phyloP scores from a whole-genome alignment of 331 rosid genomes.

The Dryas integrifolia region DNA sequence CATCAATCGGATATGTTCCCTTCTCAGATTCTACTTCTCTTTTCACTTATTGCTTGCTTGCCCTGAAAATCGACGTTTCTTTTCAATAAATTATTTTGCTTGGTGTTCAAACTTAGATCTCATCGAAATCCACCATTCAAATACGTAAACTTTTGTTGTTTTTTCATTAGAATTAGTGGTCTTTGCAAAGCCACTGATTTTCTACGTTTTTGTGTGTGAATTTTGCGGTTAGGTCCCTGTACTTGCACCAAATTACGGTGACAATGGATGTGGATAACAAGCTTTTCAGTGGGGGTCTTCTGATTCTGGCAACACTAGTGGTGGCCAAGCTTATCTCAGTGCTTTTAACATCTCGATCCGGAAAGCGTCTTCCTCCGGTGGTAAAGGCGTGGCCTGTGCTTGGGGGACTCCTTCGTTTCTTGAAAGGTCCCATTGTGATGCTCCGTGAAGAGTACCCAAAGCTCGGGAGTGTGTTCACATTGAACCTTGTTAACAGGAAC shows the following conservation, averaged over 20 bases:
- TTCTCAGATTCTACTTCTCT: neutral
- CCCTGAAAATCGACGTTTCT: neutral
- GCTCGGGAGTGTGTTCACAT: constrained; percentile 75
- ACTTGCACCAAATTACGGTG: neutral
- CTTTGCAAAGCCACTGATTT: neutral
- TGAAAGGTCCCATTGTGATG: constrained; percentile 78
- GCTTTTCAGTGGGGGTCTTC: constrained; percentile 42
- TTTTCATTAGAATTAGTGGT: neutral
- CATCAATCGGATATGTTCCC: neutral
- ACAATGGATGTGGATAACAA: constrained; percentile 43
- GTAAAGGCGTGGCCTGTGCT: constrained; percentile 50
- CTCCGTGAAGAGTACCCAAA: constrained; percentile 74
- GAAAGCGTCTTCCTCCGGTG: constrained; percentile 54
- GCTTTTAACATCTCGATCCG: constrained; percentile 43
- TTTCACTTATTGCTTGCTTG: neutral
- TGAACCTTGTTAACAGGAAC: constrained; percentile 55
- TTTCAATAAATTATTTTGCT: neutral
- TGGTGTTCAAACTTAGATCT: constrained; percentile 1
- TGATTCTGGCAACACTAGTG: constrained; percentile 51
- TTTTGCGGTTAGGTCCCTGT: constrained; percentile 18
- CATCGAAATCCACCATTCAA: neutral
- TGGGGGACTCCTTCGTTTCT: constrained; percentile 58
- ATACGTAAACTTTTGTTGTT: neutral
- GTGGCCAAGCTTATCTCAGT: constrained; percentile 55
- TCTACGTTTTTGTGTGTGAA: neutral